Evolutionary conservation across 176 grass and related monocot species (phyloP), one percentile per base, ranked within the genome.

Genomic region (Bonia amplexicaulis): DNA sequence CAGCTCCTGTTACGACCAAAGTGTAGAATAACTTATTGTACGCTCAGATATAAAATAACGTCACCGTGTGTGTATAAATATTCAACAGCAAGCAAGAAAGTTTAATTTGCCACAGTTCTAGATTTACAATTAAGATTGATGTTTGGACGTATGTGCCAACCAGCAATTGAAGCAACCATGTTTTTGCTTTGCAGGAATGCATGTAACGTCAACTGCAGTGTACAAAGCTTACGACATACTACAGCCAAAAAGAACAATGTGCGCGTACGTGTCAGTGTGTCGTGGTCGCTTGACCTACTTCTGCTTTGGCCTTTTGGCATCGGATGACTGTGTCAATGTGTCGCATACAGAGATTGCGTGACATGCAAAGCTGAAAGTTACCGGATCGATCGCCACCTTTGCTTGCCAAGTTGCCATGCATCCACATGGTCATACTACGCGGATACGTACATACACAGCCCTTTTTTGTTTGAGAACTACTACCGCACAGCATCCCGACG

Each of bases 351-450:
- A 65, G 83, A 45, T 86, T 59, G 84, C 88, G 79, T 82, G 73
- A 39, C 65, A 40, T 64, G 55, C 77, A 71, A 71, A 70, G 22
- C 79, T 69, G 22, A 57, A 81, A 76, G 51, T 19, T 85, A 81
- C 71, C 51, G 9, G 83, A 40, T 35, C 39, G 51, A 17, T 60
- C 29, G 64, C 55, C 44, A 33, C 82, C 71, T 89, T 86, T 86
- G 66, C 84, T 83, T 90, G 58, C 79, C 57, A 37, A 73, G 54
- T 77, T 53, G 54, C 49, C 84, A 60, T 83, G 44, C 48, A 9
- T 46, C 68, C 76, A 80, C 82, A 15, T 55, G 69, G 29, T 8
- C 11, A 17, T 80, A 33, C 59, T 74, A 75, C 13, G 2, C 35
- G 9, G 22, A 4, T 16, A 3, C 0, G 0, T 11, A 58, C 2